phyloP scores from a whole-genome alignment of 139 green algal genomes.

The Auxenochlorella pyrenoidosa region DNA sequence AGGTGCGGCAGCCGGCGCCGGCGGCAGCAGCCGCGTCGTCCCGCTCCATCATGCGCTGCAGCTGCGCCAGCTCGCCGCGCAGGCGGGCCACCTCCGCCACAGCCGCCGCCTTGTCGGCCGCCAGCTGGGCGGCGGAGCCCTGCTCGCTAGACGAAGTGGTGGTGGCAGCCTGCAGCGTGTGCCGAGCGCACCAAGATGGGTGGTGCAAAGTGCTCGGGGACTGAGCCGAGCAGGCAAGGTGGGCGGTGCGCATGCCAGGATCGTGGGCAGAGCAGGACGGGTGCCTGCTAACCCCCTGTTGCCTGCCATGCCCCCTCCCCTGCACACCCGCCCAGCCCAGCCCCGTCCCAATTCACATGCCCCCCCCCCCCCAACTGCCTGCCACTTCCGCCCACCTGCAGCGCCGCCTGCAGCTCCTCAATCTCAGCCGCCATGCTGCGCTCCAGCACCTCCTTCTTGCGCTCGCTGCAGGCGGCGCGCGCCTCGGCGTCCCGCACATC shows the following conservation, averaged over 20 bases:
- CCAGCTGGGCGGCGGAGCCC: not conserved
- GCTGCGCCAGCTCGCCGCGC: conserved; percentile 33
- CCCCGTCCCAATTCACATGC: not conserved
- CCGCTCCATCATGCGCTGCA: conserved; percentile 34
- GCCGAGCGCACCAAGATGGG: not conserved
- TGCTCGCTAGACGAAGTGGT: not conserved
- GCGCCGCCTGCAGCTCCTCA: conserved; percentile 22
- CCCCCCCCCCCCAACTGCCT: not conserved
- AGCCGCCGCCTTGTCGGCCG: conserved; percentile 14
- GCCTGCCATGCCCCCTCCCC: too few species aligned
- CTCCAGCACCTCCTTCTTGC: conserved; percentile 6
- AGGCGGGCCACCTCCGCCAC: conserved; percentile 30
- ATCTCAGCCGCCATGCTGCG: conserved; percentile 18
- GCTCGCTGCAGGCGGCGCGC: not conserved
- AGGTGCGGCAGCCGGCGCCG: not conserved
- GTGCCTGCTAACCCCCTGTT: too few species aligned
- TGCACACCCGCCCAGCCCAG: not conserved
- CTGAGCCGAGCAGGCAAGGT: too few species aligned
- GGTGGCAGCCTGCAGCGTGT: conserved; percentile 16
- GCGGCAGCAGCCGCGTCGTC: not conserved
- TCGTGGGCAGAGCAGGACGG: too few species aligned
- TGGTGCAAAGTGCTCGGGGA: too few species aligned
- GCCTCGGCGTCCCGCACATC: conserved; percentile 11
- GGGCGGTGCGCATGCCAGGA: too few species aligned
- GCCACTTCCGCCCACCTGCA: conserved; percentile 10